These are phyloP conservation scores for Dysphania ambrosioides DNA, from an alignment of 148 eudicot species.

Conservation along the genomic window DNA sequence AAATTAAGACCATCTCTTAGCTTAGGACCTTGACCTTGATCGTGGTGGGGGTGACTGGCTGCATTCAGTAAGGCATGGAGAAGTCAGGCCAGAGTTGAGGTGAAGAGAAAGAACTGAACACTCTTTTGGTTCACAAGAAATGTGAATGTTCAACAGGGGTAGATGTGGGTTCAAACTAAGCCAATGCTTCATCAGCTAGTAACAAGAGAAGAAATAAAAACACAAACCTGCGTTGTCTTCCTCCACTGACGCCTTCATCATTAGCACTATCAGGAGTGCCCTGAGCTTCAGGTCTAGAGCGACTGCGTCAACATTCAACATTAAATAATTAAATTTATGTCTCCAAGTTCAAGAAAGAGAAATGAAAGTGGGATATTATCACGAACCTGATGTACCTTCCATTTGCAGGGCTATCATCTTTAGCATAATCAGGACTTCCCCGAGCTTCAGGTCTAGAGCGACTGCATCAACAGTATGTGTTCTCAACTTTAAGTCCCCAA, in stretches of 20 bases:
- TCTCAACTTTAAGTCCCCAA: neutral
- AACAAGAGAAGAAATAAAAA: neutral
- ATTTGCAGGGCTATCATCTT: constrained; percentile 45
- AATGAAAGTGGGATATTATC: neutral
- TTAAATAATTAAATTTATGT: neutral
- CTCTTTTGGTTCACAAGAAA: neutral
- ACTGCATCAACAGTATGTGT: constrained; percentile 13
- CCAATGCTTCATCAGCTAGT: neutral
- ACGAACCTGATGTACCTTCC: constrained; percentile 25
- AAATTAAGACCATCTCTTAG: constrained; percentile 5
- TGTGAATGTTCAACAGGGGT: neutral
- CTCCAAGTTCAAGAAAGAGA: neutral
- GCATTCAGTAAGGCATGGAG: constrained; percentile 9
- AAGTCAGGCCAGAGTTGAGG: neutral
- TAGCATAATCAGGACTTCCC: constrained; percentile 43
- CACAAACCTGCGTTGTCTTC: constrained; percentile 32
- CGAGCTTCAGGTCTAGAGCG: constrained; percentile 24
- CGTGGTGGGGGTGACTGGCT: constrained; percentile 47
- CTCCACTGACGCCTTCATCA: constrained; percentile 45
- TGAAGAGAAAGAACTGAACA: neutral
- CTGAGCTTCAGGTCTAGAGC: constrained; percentile 11
- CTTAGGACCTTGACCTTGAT: constrained; percentile 47
- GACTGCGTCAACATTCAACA: constrained; percentile 19
- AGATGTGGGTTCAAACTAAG: neutral
- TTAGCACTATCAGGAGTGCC: constrained; percentile 35